phyloP scores from a whole-genome alignment of 352 stramenopile genomes.

The Albugo laibachii region DNA sequence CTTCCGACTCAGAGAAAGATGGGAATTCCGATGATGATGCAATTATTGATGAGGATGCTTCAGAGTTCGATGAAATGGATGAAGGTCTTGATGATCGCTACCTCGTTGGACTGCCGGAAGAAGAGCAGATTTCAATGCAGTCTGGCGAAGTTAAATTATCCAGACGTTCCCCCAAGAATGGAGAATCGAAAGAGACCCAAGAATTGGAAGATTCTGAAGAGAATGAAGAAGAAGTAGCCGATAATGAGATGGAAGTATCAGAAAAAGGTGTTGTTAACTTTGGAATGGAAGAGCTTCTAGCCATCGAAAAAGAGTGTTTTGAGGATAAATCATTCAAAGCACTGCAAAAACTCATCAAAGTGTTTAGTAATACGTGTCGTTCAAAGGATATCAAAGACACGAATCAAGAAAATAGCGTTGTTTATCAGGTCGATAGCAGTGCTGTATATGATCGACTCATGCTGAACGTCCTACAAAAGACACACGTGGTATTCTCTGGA shows the following conservation, averaged over 20 bases:
- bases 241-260: slow-evolving; percentile 8
- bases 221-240: slow-evolving; percentile 3
- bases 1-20: slow-evolving; percentile 15
- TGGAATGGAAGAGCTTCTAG: slow-evolving; percentile 48
- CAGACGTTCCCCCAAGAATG: background rate
- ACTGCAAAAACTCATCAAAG: slow-evolving; percentile 82
- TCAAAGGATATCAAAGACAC: slow-evolving; percentile 71
- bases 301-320: slow-evolving; percentile 82
- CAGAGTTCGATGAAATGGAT: slow-evolving; percentile 12
- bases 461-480: slow-evolving; percentile 82
- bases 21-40: slow-evolving; percentile 11
- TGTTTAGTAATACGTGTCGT: slow-evolving; percentile 88
- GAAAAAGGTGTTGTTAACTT: slow-evolving; percentile 23
- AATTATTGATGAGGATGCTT: slow-evolving; percentile 3
- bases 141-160: too few species aligned
- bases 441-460: slow-evolving; percentile 91
- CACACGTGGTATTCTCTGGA: slow-evolving; percentile 68
- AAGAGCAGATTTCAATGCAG: background rate
- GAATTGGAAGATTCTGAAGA: background rate
- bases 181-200: background rate
- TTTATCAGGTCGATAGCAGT: slow-evolving; percentile 85
- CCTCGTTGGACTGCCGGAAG: background rate
- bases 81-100: background rate
- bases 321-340: slow-evolving; percentile 70
- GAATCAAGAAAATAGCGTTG: slow-evolving; percentile 49